Evolutionary conservation across 768 basidiomycete genomes (phyloP).

Genomic region (Sistotremastrum niveocremeum): DNA sequence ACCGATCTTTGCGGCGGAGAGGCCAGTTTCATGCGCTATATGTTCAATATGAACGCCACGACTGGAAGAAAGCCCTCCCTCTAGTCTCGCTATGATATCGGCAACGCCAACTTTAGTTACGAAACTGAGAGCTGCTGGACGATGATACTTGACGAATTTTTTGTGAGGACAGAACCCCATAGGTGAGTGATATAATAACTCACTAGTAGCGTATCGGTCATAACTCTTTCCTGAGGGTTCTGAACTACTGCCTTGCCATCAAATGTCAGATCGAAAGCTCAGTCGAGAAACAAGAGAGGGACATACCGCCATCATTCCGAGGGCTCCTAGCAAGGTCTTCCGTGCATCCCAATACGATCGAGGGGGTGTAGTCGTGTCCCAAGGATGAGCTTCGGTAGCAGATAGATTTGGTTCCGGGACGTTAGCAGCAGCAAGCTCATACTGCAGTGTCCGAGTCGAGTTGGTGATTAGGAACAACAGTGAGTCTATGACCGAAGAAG

Average conservation of each 20-base stretch:
- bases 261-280: background rate
- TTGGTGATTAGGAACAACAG: slow-evolving; percentile 1
- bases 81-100: slow-evolving; percentile 1
- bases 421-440: slow-evolving; percentile 1
- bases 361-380: slow-evolving; percentile 1
- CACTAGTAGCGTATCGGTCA: slow-evolving; percentile 1
- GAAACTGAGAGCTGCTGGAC: slow-evolving; percentile 4
- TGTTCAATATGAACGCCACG: slow-evolving; percentile 1
- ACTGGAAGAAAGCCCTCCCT: background rate
- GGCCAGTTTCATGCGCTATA: background rate
- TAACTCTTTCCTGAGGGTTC: slow-evolving; percentile 3
- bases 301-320: slow-evolving; percentile 4
- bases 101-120: background rate
- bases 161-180: too few relatives aligned
- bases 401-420: slow-evolving; percentile 3
- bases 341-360: slow-evolving; percentile 3
- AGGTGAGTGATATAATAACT: background rate
- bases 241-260: slow-evolving; percentile 4
- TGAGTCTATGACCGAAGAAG: background rate
- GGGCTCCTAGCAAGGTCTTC: slow-evolving; percentile 1
- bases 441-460: slow-evolving; percentile 1
- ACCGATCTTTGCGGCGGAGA: background rate
- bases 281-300: background rate
- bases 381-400: slow-evolving; percentile 1
- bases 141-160: slow-evolving; percentile 1